phyloP scores from a whole-genome alignment of 495 filamentous ascomycete species.

The Penicillium crystallinum region DNA sequence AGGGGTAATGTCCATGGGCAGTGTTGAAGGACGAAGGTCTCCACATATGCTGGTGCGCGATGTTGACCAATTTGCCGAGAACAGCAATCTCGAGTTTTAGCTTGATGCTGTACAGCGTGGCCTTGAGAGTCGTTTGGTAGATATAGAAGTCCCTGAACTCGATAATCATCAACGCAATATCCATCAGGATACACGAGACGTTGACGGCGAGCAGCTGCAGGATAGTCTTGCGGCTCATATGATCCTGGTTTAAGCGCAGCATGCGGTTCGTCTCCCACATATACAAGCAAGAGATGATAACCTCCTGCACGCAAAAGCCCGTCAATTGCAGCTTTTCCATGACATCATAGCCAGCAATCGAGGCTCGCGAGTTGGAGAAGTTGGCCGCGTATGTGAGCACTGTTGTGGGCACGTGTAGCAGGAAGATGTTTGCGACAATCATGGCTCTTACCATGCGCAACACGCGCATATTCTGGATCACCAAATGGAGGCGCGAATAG shows the following conservation, averaged over 20 bases:
- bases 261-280: constrained; percentile 30
- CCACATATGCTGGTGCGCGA: constrained; percentile 27
- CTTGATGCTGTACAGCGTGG: constrained; percentile 27
- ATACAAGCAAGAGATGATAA: constrained; percentile 26
- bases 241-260: constrained; percentile 22
- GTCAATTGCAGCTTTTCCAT: constrained; percentile 29
- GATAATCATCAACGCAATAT: constrained; percentile 27
- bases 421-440: constrained; percentile 32
- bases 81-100: constrained; percentile 29
- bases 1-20: constrained; percentile 17
- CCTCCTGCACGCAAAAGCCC: constrained; percentile 27
- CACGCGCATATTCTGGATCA: constrained; percentile 22
- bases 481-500: constrained; percentile 38
- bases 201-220: constrained; percentile 27
- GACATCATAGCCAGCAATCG: constrained; percentile 21
- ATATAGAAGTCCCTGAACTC: constrained; percentile 31
- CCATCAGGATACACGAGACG: constrained; percentile 28
- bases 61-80: constrained; percentile 25
- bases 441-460: constrained; percentile 27
- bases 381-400: constrained; percentile 29
- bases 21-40: constrained; percentile 9
- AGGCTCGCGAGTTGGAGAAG: constrained; percentile 11
- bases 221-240: constrained; percentile 23
- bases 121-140: constrained; percentile 28
- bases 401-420: constrained; percentile 34